Conservation (phyloP, 2,329 filamentous ascomycete genomes). For the Ophiognomonia clavigignenti-juglandacearum region DNA sequence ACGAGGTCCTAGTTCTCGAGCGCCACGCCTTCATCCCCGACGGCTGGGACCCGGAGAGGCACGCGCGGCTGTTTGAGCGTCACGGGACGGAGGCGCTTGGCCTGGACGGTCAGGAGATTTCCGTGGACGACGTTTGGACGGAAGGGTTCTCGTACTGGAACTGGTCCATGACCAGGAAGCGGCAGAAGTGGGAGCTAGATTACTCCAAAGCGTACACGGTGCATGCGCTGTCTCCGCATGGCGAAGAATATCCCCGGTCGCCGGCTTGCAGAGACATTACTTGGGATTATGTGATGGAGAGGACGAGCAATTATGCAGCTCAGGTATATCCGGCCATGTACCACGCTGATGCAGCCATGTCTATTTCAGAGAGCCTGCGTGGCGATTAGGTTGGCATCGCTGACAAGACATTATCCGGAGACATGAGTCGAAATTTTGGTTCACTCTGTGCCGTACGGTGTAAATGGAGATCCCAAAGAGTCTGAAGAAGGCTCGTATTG, state of each 20-base stretch:
- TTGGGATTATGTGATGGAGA: conserved; percentile 4
- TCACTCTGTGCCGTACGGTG: no score
- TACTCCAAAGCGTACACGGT: conserved; percentile 5
- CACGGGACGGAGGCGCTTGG: neutral
- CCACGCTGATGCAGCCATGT: neutral
- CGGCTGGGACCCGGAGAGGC: conserved; percentile 17
- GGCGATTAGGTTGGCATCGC: no score
- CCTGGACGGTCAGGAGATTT: no score
- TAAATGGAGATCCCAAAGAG: no score
- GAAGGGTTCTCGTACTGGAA: neutral
- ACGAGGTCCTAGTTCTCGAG: conserved; percentile 23
- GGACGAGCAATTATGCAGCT: conserved; percentile 1
- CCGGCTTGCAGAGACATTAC: neutral
- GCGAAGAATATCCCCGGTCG: neutral
- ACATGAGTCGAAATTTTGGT: no score
- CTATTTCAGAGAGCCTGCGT: no score
- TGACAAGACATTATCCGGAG: no score
- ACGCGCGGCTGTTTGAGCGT: neutral
- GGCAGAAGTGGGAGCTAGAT: conserved; percentile 1
- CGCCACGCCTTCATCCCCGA: conserved; percentile 20
- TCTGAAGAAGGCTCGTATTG: no score
- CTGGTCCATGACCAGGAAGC: neutral
- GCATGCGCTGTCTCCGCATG: neutral
- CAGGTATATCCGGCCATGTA: conserved; percentile 1
- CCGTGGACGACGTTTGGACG: no score